These are phyloP conservation scores for Pythium aphanidermatum DNA, from an alignment of 352 stramenopile genomes.

Conservation along the genomic window DNA sequence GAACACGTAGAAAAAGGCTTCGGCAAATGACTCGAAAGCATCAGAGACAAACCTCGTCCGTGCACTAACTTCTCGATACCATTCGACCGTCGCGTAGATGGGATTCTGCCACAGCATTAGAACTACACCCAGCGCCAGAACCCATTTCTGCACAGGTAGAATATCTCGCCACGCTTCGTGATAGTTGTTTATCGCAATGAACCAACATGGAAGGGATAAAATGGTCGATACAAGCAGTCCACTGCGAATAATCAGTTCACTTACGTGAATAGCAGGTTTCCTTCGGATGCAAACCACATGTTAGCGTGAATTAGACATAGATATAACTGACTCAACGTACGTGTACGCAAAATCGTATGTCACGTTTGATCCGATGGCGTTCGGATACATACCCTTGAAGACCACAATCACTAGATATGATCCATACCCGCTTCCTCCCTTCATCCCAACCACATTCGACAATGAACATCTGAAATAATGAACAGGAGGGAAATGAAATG, in stretches of 20 bases:
- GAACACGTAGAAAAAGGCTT: constrained; percentile 73
- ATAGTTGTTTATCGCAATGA: constrained; percentile 55
- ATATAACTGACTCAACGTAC: constrained; percentile 28
- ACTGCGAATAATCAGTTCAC: constrained; percentile 60
- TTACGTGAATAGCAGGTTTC: constrained; percentile 58
- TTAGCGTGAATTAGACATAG: not conserved
- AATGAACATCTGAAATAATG: not conserved
- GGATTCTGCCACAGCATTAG: constrained; percentile 83
- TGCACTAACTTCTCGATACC: constrained; percentile 44
- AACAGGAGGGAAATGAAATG: constrained; percentile 18
- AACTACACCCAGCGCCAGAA: constrained; percentile 59
- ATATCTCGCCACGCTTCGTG: constrained; percentile 46
- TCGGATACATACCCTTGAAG: constrained; percentile 71
- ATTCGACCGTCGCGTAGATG: constrained; percentile 55
- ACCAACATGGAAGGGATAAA: constrained; percentile 63
- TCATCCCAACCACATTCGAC: not conserved
- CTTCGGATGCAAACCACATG: constrained; percentile 21
- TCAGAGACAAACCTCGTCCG: constrained; percentile 63
- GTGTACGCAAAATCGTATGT: constrained; percentile 78
- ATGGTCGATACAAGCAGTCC: constrained; percentile 54
- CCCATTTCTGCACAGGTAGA: constrained; percentile 65
- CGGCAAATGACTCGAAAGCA: constrained; percentile 58
- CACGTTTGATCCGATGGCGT: constrained; percentile 57
- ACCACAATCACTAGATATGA: constrained; percentile 55
- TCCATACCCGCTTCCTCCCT: constrained; percentile 60